Evolutionary conservation across 306 rosid species (phyloP).

Genomic region (Casuarina cunninghamiana): DNA sequence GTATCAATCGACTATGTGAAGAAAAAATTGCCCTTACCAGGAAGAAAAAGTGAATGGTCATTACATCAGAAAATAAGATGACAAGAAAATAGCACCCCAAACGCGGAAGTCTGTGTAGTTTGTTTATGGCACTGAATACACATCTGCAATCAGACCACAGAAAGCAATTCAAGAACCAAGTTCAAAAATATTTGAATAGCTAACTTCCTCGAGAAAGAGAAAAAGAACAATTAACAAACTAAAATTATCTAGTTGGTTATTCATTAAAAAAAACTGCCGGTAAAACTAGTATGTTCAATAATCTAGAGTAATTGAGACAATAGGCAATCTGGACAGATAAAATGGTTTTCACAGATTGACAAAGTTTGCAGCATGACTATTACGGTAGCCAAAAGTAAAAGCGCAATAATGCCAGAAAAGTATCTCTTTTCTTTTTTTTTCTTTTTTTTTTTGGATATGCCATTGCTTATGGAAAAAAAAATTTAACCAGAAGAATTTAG

Average conservation of each 20-base stretch:
- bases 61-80: conserved; percentile 65
- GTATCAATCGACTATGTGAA: conserved; percentile 11
- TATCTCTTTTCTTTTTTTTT: neutral
- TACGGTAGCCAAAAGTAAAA: neutral
- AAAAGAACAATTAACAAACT: neutral
- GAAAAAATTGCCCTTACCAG: conserved; percentile 57
- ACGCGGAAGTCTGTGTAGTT: conserved; percentile 71
- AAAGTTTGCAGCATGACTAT: neutral
- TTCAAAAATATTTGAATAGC: conserved; percentile 11
- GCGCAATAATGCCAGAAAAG: neutral
- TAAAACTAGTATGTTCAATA: neutral
- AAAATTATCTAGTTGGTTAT: neutral
- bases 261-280: neutral
- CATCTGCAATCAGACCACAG: conserved; percentile 57
- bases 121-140: conserved; percentile 81
- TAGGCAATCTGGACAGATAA: neutral
- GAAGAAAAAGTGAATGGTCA: conserved; percentile 93
- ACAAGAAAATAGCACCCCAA: conserved; percentile 91
- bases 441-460: neutral
- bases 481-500: neutral
- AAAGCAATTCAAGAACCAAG: conserved; percentile 22
- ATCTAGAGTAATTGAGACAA: neutral
- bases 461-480: neutral
- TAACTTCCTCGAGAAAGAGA: neutral
- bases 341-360: neutral